Evolutionary conservation across 2,329 filamentous ascomycete species (phyloP).

Genomic region (Diaporthe eres): DNA sequence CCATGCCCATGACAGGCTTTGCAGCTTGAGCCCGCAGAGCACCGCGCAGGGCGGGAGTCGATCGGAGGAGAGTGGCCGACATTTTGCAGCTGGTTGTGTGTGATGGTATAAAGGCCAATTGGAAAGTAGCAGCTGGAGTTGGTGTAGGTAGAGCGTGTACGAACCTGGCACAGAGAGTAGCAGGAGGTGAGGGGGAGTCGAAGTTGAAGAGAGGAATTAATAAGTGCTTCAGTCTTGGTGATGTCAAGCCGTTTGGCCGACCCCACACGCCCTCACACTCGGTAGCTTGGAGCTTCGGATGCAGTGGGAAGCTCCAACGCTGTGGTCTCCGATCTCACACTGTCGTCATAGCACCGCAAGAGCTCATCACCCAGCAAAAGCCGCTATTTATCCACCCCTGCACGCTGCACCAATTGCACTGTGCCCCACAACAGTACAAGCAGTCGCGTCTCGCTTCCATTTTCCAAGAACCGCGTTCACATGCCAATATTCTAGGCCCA

Average conservation of each 20-base stretch:
- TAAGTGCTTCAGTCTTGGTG: constrained; percentile 25
- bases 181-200: not conserved
- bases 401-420: not conserved
- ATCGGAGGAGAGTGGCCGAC: constrained; percentile 83
- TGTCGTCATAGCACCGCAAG: constrained; percentile 23
- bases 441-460: constrained; percentile 30
- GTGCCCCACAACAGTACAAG: not conserved
- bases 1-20: constrained; percentile 74
- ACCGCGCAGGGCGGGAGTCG: constrained; percentile 75
- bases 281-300: constrained; percentile 41
- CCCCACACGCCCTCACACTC: constrained; percentile 9
- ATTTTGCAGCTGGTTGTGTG: constrained; percentile 64
- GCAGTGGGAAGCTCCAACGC: constrained; percentile 34
- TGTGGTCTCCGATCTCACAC: constrained; percentile 18
- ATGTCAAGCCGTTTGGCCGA: constrained; percentile 38
- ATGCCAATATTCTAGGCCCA: constrained; percentile 1
- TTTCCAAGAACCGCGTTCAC: constrained; percentile 35
- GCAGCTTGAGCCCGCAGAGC: constrained; percentile 78
- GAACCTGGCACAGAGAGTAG: constrained; percentile 22
- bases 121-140: not conserved
- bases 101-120: not conserved
- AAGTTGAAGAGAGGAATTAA: constrained; percentile 1
- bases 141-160: constrained; percentile 30
- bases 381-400: not conserved
- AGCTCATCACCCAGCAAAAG: constrained; percentile 13